Base-by-base conservation (phyloP, 345 rosid species). In the Salix dunnii region DNA sequence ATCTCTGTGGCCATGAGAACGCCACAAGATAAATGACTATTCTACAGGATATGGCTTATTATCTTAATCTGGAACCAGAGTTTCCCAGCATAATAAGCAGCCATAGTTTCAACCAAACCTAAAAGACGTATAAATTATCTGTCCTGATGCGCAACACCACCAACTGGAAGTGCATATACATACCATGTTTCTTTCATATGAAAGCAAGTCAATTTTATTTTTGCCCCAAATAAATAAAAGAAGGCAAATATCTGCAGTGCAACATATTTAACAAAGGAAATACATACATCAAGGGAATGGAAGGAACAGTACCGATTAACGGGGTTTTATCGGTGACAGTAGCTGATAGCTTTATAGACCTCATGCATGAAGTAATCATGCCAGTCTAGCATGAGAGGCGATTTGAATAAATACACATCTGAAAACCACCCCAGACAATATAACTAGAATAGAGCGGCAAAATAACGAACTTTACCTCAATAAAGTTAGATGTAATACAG, bases 401-500 rank as follows among this genome's bases (percentile, higher is more conserved):
- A 74, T 53, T 68, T 51, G 27, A 55, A 51, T 53, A 80, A 71
- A 64, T 25, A 70, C 71, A 83, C 18, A 69, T 48, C 74, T 69
- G 71, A 71, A 72, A 46, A 9, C 70, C 72, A 64, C 72, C 80
- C 74, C 8, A 73, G 35, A 67, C 74, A 77, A 49, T 51, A 71
- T 49, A 36, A 21, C 16, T 28, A 65, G 46, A 31, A 70, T 17
- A 76, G 42, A 81, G 73, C 35, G 71, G 74, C 42, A 62, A 64
- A 76, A 66, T 42, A 73, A 76, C 78, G 25, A 78, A 68, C 80
- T 84, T 83, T 80, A 86, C 88, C 76, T 73, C 80, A 27, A 38
- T 48, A 60, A 79, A 68, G 64, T 43, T 71, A 30, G 69, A 73
- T 61, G 74, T 16, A 53, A 67, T 64, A n/a, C 71, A 68, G 69